These are phyloP conservation scores for Citrus maxima DNA, from an alignment of 345 rosid species.

Conservation along the genomic window DNA sequence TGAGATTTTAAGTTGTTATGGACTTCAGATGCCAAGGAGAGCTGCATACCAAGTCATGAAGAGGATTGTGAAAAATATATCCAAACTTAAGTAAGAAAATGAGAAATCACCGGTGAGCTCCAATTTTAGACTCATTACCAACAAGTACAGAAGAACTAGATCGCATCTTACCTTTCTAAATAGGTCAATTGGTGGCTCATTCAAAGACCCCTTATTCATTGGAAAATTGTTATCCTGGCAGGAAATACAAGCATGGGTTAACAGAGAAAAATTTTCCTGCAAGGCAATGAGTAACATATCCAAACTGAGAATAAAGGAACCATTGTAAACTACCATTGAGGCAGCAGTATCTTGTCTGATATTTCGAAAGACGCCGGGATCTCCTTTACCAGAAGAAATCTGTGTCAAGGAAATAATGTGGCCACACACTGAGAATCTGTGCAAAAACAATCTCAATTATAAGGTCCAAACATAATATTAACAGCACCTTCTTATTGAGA, in stretches of 20 bases:
- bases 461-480: background rate
- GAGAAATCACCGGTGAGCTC: background rate
- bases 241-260: conserved; percentile 9
- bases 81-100: background rate
- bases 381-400: conserved; percentile 13
- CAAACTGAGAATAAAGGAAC: background rate
- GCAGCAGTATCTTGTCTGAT: conserved; percentile 10
- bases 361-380: conserved; percentile 10
- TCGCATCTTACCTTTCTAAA: conserved; percentile 34
- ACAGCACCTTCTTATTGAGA: conserved; percentile 34
- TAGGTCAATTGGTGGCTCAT: conserved; percentile 30
- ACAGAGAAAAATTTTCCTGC: background rate
- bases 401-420: conserved; percentile 10
- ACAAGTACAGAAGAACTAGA: background rate
- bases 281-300: conserved; percentile 1
- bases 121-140: background rate
- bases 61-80: background rate
- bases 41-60: conserved; percentile 31
- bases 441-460: background rate
- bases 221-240: conserved; percentile 28
- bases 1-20: conserved; percentile 19
- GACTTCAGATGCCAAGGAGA: conserved; percentile 35
- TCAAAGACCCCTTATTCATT: conserved; percentile 12
- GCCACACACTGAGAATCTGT: background rate
- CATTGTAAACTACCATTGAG: background rate